Percentiles rank a stretch among this genome's conserved stretches.
These are phyloP conservation scores for Metarhizium humberi DNA, from an alignment of 2,329 filamentous ascomycete genomes.

Conservation along the genomic window DNA sequence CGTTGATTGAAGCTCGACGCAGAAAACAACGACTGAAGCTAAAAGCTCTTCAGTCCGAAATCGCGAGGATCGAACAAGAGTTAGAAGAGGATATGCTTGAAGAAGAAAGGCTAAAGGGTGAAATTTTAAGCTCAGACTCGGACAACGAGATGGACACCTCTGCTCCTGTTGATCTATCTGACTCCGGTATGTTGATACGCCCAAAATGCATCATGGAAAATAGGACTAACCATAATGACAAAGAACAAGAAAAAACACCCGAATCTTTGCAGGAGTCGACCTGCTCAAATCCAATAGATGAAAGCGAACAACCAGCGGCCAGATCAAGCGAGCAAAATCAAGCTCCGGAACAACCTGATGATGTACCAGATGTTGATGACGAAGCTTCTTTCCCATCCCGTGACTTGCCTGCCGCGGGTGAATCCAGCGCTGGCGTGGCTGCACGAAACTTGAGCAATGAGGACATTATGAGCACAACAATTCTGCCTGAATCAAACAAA, in stretches of 20 bases:
- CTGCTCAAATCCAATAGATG: background rate
- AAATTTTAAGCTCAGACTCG: constrained; percentile 13
- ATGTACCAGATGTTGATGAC: background rate
- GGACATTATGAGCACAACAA: background rate
- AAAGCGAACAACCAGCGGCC: background rate
- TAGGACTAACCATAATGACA: background rate
- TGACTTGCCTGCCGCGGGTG: background rate
- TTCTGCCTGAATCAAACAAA: background rate
- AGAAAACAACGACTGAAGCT: constrained; percentile 35
- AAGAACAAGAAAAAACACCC: background rate
- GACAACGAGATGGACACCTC: constrained; percentile 9
- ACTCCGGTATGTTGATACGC: background rate
- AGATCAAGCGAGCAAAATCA: background rate
- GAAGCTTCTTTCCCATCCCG: background rate
- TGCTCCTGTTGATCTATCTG: background rate
- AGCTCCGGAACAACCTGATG: background rate
- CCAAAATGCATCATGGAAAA: background rate
- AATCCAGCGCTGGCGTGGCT: background rate
- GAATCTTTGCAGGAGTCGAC: background rate
- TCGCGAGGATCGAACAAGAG: constrained; percentile 39
- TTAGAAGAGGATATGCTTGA: constrained; percentile 28
- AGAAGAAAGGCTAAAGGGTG: constrained; percentile 22
- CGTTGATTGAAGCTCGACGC: constrained; percentile 25
- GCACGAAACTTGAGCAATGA: background rate
- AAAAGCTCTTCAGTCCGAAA: constrained; percentile 35